Evolutionary conservation across 2,329 filamentous ascomycete genomes (phyloP).

Genomic region (Pyrenophora tritici-repentis): DNA sequence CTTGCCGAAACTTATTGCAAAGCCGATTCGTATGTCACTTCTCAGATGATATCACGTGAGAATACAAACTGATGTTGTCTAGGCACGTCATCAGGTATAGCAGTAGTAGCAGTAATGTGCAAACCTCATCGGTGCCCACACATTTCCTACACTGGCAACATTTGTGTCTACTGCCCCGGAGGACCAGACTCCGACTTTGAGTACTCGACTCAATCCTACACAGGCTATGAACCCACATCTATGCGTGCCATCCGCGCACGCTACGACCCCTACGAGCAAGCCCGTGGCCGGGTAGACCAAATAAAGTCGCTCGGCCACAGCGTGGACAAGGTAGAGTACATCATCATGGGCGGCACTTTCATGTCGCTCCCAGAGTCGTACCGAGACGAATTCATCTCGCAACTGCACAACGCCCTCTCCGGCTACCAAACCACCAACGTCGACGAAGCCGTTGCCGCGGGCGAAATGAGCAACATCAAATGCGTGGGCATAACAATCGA

Average conservation of each 20-base stretch:
- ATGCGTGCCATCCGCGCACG: conserved; percentile 97
- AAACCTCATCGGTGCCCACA: conserved; percentile 97
- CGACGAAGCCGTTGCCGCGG: conserved; percentile 91
- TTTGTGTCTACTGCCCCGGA: conserved; percentile 97
- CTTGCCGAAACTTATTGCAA: conserved; percentile 91
- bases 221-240: conserved; percentile 95
- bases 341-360: conserved; percentile 99
- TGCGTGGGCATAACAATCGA: conserved; percentile 99
- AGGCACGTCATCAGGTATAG: conserved; percentile 95
- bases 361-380: conserved; percentile 94
- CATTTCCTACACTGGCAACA: conserved; percentile 97
- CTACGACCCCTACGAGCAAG: conserved; percentile 98
- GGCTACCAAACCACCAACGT: conserved; percentile 94
- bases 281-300: conserved; percentile 92
- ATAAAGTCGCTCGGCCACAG: conserved; percentile 94
- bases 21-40: conserved; percentile 76
- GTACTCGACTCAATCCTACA: conserved; percentile 98
- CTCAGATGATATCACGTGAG: background rate
- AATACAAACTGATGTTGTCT: conserved; percentile 9
- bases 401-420: conserved; percentile 94
- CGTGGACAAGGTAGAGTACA: conserved; percentile 99
- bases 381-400: conserved; percentile 89
- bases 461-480: conserved; percentile 96
- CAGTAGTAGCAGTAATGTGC: conserved; percentile 99
- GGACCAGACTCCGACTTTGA: conserved; percentile 98